Conservation (phyloP, 257 asterid species). For the Anisodus acutangulus region DNA sequence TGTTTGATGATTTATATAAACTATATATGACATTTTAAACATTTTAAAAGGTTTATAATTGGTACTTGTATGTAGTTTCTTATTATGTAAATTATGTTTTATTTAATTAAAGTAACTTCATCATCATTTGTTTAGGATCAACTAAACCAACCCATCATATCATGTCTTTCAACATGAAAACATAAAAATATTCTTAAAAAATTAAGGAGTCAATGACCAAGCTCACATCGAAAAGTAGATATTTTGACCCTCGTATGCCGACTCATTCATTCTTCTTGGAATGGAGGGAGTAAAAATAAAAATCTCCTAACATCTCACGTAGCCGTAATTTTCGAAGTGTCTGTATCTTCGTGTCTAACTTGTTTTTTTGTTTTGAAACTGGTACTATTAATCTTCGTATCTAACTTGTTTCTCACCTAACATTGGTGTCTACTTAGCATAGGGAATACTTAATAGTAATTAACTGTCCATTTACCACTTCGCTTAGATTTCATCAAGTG, state of each 20-base stretch:
- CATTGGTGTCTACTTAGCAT: not conserved
- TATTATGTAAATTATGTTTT: not conserved
- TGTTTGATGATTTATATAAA: not conserved
- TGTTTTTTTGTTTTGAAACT: no score
- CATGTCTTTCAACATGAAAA: not conserved
- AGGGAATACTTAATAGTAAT: not conserved
- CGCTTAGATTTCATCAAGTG: no score
- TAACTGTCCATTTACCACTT: not conserved
- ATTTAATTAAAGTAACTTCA: not conserved
- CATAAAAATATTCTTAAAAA: not conserved
- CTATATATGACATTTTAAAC: not conserved
- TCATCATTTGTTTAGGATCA: constrained; percentile 9
- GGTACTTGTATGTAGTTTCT: not conserved
- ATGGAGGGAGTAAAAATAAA: not conserved
- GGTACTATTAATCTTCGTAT: no score
- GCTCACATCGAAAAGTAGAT: not conserved
- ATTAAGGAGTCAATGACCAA: not conserved
- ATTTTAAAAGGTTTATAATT: not conserved
- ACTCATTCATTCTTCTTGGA: not conserved
- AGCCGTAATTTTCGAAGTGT: not conserved
- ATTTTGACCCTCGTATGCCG: not conserved
- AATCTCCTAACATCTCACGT: not conserved
- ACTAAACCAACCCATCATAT: not conserved
- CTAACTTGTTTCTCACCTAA: constrained; percentile 2
- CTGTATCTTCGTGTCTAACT: not conserved